Conservation (phyloP, 176 grass and related monocot genomes). For the Metroxylon sagu region DNA sequence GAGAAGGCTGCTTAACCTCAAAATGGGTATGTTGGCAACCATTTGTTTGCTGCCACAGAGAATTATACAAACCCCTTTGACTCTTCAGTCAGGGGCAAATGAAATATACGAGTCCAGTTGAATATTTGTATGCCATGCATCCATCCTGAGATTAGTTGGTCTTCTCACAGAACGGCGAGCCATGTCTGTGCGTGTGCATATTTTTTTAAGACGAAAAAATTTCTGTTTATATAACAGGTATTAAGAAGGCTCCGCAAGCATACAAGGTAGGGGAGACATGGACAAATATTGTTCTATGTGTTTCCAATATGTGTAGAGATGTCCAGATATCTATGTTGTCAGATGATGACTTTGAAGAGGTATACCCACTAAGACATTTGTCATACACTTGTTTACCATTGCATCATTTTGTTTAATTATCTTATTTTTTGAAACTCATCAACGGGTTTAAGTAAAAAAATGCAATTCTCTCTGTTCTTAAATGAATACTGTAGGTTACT, state of each 20-base stretch:
- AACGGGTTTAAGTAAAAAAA: no score
- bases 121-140: not conserved
- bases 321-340: slow-evolving; percentile 44
- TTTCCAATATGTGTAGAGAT: slow-evolving; percentile 43
- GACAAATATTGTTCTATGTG: slow-evolving; percentile 60
- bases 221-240: slow-evolving; percentile 27
- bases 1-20: not conserved
- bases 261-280: slow-evolving; percentile 48
- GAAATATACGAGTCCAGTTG: not conserved
- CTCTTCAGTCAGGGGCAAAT: no score
- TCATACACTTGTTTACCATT: no score
- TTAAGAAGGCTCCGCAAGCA: slow-evolving; percentile 42
- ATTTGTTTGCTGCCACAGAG: no score
- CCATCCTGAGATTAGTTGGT: not conserved
- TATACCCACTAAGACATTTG: slow-evolving; percentile 10
- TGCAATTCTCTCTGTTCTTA: no score
- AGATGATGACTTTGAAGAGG: slow-evolving; percentile 67
- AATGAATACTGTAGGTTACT: no score
- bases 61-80: no score
- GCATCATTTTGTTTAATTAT: no score
- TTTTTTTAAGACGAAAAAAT: no score
- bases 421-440: no score
- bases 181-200: no score
- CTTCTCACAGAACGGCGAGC: not conserved
- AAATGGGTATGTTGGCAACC: no score